phyloP scores from a whole-genome alignment of 2,329 filamentous ascomycete species.

The Ustilaginoidea virens region DNA sequence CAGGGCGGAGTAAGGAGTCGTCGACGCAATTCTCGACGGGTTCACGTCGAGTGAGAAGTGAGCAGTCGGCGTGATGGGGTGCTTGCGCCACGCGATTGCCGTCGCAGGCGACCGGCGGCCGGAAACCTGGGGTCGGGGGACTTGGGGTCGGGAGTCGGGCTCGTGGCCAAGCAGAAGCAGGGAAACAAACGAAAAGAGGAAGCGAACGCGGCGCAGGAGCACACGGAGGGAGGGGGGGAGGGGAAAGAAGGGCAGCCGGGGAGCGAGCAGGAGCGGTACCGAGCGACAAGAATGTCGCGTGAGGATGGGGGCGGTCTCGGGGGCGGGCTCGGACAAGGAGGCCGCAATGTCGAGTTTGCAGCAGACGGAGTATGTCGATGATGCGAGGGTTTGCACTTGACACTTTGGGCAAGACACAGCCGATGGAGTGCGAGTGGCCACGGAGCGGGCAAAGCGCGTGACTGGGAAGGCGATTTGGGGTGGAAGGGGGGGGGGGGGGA shows the following conservation, averaged over 20 bases:
- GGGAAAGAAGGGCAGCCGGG: no score
- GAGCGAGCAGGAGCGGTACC: background rate
- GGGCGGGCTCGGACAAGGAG: background rate
- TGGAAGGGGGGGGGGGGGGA: no score
- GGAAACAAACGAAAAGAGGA: constrained; percentile 1
- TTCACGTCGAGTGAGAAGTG: constrained; percentile 4
- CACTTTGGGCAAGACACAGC: background rate
- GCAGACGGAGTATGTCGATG: constrained; percentile 1
- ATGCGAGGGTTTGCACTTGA: constrained; percentile 2
- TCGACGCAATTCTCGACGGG: constrained; percentile 2
- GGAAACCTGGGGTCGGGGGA: background rate
- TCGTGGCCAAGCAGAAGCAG: constrained; percentile 1
- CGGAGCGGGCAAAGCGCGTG: constrained; percentile 22
- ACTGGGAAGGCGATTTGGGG: constrained; percentile 19
- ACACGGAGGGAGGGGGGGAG: background rate
- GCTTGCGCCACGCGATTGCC: constrained; percentile 19
- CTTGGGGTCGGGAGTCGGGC: constrained; percentile 5
- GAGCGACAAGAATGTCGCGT: constrained; percentile 3
- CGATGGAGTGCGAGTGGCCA: no score
- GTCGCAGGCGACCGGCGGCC: constrained; percentile 5
- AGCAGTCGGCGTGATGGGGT: constrained; percentile 9
- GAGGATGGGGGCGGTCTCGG: background rate
- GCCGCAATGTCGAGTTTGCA: constrained; percentile 2
- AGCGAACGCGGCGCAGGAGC: constrained; percentile 1
- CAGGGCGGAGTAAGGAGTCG: constrained; percentile 1